Evolutionary conservation across 306 rosid species (phyloP).

Genomic region (Glycine soja): DNA sequence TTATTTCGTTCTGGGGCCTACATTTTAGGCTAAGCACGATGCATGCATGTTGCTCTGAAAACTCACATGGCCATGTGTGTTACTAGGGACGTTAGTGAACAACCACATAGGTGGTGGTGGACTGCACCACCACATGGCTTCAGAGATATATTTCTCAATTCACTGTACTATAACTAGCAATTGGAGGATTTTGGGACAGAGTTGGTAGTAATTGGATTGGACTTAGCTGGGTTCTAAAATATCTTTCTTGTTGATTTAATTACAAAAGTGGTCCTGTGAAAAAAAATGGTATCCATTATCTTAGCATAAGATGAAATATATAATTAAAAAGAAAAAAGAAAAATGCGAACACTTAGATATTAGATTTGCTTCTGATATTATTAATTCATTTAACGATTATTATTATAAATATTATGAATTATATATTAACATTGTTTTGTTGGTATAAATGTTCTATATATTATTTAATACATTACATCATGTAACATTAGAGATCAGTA

Average conservation of each 20-base stretch:
- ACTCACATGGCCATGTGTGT: constrained; percentile 51
- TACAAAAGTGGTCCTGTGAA: constrained; percentile 1
- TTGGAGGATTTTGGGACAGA: background rate
- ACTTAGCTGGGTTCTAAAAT: background rate
- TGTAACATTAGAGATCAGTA: background rate
- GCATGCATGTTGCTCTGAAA: constrained; percentile 45
- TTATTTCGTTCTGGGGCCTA: constrained; percentile 28
- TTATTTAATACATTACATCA: background rate
- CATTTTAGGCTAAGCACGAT: constrained; percentile 6
- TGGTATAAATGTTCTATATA: background rate
- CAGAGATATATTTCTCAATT: background rate
- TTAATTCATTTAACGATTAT: too few species aligned
- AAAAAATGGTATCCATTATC: background rate
- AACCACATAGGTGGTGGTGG: constrained; percentile 7
- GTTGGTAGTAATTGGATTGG: background rate
- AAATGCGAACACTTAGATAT: too few species aligned
- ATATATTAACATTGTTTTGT: background rate
- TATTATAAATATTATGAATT: too few species aligned
- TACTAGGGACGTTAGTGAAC: background rate
- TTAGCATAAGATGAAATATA: background rate
- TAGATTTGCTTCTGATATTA: too few species aligned
- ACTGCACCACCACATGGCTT: constrained; percentile 25
- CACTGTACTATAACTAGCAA: constrained; percentile 13
- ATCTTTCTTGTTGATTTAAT: background rate
- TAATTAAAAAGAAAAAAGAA: background rate